These are phyloP conservation scores for Termitomyces sp. DNA, from an alignment of 768 basidiomycete genomes.

Conservation along the genomic window DNA sequence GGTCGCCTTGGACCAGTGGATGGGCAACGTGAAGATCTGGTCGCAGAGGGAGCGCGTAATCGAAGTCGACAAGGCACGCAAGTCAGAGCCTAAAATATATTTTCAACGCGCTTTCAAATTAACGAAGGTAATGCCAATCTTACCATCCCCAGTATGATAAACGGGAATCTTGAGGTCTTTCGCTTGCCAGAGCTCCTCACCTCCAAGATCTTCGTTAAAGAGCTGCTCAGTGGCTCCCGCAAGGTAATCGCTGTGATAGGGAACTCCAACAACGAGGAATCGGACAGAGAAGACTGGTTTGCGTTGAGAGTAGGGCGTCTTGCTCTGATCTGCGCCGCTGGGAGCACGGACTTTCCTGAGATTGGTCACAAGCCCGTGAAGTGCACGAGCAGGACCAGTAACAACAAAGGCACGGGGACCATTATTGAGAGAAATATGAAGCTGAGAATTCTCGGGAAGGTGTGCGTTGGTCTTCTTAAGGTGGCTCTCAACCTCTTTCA, in stretches of 20 bases:
- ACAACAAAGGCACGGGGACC: constrained; percentile 89
- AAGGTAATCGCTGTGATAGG: constrained; percentile 92
- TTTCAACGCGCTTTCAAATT: not conserved
- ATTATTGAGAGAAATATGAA: constrained; percentile 89
- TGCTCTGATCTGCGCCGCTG: constrained; percentile 87
- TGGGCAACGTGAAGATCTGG: constrained; percentile 88
- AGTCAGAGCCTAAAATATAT: constrained; percentile 65
- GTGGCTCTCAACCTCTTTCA: constrained; percentile 77
- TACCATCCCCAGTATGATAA: constrained; percentile 91
- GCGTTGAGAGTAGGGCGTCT: constrained; percentile 90
- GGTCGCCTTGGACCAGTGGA: constrained; percentile 92
- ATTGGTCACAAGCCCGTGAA: constrained; percentile 93
- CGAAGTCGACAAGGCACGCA: constrained; percentile 65
- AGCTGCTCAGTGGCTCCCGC: constrained; percentile 71
- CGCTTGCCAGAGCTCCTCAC: constrained; percentile 72
- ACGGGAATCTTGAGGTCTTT: constrained; percentile 78
- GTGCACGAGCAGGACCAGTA: constrained; percentile 84
- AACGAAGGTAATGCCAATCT: constrained; percentile 19
- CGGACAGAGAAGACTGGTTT: constrained; percentile 91
- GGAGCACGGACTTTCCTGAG: constrained; percentile 89
- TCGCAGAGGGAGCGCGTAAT: constrained; percentile 88
- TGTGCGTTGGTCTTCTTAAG: constrained; percentile 86
- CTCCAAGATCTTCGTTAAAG: constrained; percentile 63
- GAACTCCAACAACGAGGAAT: constrained; percentile 94
- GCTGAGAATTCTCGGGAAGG: constrained; percentile 72